phyloP scores from a whole-genome alignment of 345 rosid genomes.

The Odontarrhena argentea region DNA sequence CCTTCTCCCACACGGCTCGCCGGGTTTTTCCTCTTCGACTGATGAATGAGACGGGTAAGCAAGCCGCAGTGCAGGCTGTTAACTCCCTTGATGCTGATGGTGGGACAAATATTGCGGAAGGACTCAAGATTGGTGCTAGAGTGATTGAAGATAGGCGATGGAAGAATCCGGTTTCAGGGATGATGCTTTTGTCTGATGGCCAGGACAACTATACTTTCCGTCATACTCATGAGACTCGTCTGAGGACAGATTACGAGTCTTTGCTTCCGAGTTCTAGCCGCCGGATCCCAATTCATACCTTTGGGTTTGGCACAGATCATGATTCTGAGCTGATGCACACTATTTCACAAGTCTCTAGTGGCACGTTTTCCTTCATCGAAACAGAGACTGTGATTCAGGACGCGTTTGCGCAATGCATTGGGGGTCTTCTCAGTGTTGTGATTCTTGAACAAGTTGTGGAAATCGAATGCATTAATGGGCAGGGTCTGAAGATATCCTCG shows the following conservation, averaged over 20 bases:
- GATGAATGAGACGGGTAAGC: conserved; percentile 76
- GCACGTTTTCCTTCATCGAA: conserved; percentile 94
- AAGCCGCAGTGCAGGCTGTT: conserved; percentile 71
- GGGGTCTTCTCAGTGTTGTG: conserved; percentile 89
- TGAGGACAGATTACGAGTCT: too few relatives aligned
- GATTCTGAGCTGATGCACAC: conserved; percentile 90
- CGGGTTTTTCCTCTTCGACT: conserved; percentile 73
- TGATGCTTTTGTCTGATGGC: conserved; percentile 64
- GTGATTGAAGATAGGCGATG: conserved; percentile 68
- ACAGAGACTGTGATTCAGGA: conserved; percentile 83
- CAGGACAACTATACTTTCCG: too few relatives aligned
- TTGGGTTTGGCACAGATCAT: conserved; percentile 68
- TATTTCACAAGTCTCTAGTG: conserved; percentile 72
- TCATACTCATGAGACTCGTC: too few relatives aligned
- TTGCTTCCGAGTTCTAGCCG: conserved; percentile 44
- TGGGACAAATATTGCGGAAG: conserved; percentile 88
- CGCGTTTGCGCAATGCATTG: conserved; percentile 98
- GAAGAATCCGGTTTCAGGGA: conserved; percentile 77
- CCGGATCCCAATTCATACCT: conserved; percentile 75
- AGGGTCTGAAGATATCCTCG: conserved; percentile 48
- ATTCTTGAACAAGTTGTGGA: conserved; percentile 65
- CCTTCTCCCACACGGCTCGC: conserved; percentile 81
- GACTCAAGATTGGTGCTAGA: conserved; percentile 78
- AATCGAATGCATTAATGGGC: conserved; percentile 56
- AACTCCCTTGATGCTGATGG: conserved; percentile 50